These are phyloP conservation scores for Zoysia japonica DNA, from an alignment of 176 grass and related monocot species.

Conservation along the genomic window DNA sequence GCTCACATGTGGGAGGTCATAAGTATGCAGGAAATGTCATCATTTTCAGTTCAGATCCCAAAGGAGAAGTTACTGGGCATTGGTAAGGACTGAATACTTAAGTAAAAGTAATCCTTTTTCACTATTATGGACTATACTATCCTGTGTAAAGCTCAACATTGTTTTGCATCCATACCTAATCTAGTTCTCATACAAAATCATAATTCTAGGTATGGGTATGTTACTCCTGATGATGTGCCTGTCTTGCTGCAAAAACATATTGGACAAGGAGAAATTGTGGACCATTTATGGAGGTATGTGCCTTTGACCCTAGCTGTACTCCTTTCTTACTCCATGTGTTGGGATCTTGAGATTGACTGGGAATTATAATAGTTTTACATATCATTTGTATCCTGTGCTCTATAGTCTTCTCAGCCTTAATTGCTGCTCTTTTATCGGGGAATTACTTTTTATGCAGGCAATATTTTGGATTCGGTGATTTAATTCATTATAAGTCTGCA, in stretches of 20 bases:
- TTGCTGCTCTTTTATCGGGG: conserved; percentile 2
- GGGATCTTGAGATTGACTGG: not conserved
- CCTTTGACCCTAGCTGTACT: conserved; percentile 1
- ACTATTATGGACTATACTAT: not conserved
- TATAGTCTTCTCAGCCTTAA: not conserved
- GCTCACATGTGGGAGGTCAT: conserved; percentile 93
- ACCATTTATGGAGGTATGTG: conserved; percentile 86
- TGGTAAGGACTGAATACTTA: conserved; percentile 60
- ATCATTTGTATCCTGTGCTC: conserved; percentile 9
- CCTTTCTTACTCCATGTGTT: conserved; percentile 23
- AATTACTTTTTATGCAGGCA: not conserved
- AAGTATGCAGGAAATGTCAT: conserved; percentile 98
- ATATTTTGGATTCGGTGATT: conserved; percentile 1
- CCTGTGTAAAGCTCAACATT: not conserved
- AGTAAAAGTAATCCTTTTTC: conserved; percentile 4
- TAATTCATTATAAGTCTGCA: not conserved
- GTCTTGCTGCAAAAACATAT: conserved; percentile 76
- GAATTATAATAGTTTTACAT: conserved; percentile 4
- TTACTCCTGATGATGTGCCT: conserved; percentile 90
- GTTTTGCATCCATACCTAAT: not conserved
- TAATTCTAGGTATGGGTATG: conserved; percentile 94
- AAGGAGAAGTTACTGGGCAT: conserved; percentile 79
- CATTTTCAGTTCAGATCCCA: conserved; percentile 63
- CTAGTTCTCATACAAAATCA: conserved; percentile 32
- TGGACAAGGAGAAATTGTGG: conserved; percentile 69